Conservation (phyloP, 1,139 yeast species). For the Geotrichum carabidarum region DNA sequence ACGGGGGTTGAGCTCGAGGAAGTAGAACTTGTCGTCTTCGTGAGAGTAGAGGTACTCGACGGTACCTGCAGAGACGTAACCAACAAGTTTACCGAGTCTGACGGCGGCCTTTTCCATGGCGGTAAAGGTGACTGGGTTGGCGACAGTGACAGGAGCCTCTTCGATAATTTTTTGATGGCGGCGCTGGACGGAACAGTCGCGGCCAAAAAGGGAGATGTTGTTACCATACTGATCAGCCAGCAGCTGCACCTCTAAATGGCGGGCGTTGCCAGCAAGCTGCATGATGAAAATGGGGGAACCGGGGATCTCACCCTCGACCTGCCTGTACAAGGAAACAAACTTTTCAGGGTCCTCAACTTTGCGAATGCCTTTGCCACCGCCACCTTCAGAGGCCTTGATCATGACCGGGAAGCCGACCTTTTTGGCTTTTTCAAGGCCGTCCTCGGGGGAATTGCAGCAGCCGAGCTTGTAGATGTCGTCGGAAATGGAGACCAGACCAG, state of each 20-base stretch:
- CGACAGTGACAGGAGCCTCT: conserved; percentile 95
- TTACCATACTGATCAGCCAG: conserved; percentile 95
- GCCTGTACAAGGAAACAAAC: conserved; percentile 65
- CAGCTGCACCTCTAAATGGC: conserved; percentile 92
- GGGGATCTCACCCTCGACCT: conserved; percentile 91
- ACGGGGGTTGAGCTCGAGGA: conserved; percentile 94
- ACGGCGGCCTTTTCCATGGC: conserved; percentile 97
- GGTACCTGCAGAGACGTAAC: conserved; percentile 98
- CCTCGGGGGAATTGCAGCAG: conserved; percentile 80
- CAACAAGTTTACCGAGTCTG: conserved; percentile 90
- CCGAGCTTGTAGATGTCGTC: conserved; percentile 81
- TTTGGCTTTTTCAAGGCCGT: conserved; percentile 78
- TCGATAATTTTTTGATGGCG: conserved; percentile 95
- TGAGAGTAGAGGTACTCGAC: conserved; percentile 94
- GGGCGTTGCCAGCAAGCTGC: conserved; percentile 91
- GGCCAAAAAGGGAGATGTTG: conserved; percentile 85
- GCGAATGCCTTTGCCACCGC: conserved; percentile 98
- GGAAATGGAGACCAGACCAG: conserved; percentile 82
- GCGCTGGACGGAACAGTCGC: conserved; percentile 97
- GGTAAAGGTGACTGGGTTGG: conserved; percentile 76
- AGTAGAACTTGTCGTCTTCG: conserved; percentile 89
- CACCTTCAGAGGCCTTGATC: conserved; percentile 98
- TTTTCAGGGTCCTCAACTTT: conserved; percentile 77
- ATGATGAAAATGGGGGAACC: conserved; percentile 94
- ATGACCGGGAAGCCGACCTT: conserved; percentile 91